Evolutionary conservation across 2,329 filamentous ascomycete genomes (phyloP).

Genomic region (Sporothrix euskadiensis): DNA sequence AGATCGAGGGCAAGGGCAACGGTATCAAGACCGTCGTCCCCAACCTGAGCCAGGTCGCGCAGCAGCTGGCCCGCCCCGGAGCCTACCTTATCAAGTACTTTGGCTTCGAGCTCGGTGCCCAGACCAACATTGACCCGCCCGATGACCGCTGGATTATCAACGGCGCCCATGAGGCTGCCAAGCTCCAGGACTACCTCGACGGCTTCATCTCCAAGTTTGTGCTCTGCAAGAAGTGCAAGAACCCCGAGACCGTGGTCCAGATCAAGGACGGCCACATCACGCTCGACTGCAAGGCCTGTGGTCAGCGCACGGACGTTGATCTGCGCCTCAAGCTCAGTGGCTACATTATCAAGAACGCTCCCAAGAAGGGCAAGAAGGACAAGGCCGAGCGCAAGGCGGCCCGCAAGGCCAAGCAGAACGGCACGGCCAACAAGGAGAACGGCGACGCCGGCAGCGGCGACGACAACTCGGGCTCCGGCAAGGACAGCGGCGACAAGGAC

Average conservation of each 20-base stretch:
- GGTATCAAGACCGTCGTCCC: slow-evolving; percentile 98
- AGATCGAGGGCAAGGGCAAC: slow-evolving; percentile 99
- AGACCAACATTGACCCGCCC: slow-evolving; percentile 95
- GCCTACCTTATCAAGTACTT: slow-evolving; percentile 99
- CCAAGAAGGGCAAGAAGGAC: slow-evolving; percentile 94
- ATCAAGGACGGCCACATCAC: slow-evolving; percentile 92
- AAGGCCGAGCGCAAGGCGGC: slow-evolving; percentile 90
- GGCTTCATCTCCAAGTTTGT: slow-evolving; percentile 99
- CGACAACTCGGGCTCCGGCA: slow-evolving; percentile 50
- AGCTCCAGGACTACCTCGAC: slow-evolving; percentile 97
- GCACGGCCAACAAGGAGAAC: slow-evolving; percentile 57
- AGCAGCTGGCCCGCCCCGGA: slow-evolving; percentile 87
- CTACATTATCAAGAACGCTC: slow-evolving; percentile 95
- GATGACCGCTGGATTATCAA: slow-evolving; percentile 99
- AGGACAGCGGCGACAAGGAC: slow-evolving; percentile 53
- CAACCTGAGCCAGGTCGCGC: slow-evolving; percentile 91
- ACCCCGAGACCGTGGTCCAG: slow-evolving; percentile 93
- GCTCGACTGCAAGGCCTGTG: slow-evolving; percentile 98
- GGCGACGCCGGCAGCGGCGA: slow-evolving; percentile 58
- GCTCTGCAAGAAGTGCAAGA: slow-evolving; percentile 99
- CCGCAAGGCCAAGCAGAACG: slow-evolving; percentile 81
- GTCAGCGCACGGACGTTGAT: slow-evolving; percentile 88
- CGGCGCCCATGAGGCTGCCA: slow-evolving; percentile 89
- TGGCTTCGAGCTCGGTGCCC: slow-evolving; percentile 95
- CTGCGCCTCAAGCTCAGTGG: slow-evolving; percentile 92